Conservation (phyloP, 805 yeast genomes). For the Candida ascalaphidarum region DNA sequence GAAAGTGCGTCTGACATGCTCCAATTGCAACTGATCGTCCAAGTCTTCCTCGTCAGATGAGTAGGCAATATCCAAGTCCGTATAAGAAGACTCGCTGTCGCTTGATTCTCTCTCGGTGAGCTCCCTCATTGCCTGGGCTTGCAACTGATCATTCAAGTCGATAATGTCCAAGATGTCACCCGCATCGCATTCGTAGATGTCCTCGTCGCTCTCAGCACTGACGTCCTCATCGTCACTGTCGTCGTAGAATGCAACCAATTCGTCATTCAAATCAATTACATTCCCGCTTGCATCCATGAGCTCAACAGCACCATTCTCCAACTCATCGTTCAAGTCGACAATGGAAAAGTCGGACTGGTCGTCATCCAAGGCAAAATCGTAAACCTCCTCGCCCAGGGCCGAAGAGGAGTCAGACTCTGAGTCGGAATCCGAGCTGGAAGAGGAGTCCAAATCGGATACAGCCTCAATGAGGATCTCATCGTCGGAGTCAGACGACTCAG, state of each 20-base stretch:
- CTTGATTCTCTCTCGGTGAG: slow-evolving; percentile 15
- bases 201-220: slow-evolving; percentile 13
- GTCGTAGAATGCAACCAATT: slow-evolving; percentile 15
- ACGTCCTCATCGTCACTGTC: too few species aligned
- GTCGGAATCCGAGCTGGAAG: slow-evolving; percentile 5
- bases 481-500: neutral
- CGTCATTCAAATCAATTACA: slow-evolving; percentile 15
- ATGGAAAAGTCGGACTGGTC: slow-evolving; percentile 8
- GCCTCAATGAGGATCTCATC: neutral
- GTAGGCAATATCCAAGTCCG: slow-evolving; percentile 14
- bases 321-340: slow-evolving; percentile 25
- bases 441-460: too few species aligned
- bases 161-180: slow-evolving; percentile 24
- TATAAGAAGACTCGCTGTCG: slow-evolving; percentile 4
- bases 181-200: slow-evolving; percentile 9
- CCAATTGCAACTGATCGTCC: slow-evolving; percentile 25
- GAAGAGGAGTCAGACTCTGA: slow-evolving; percentile 3
- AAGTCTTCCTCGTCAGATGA: slow-evolving; percentile 20
- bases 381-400: slow-evolving; percentile 16
- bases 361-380: slow-evolving; percentile 19
- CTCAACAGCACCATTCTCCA: slow-evolving; percentile 20
- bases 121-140: slow-evolving; percentile 22
- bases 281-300: slow-evolving; percentile 13
- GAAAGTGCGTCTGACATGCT: slow-evolving; percentile 26
- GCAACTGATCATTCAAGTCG: slow-evolving; percentile 32